Evolutionary conservation across 2,329 filamentous ascomycete species (phyloP).

Genomic region (Claviceps pusilla): DNA sequence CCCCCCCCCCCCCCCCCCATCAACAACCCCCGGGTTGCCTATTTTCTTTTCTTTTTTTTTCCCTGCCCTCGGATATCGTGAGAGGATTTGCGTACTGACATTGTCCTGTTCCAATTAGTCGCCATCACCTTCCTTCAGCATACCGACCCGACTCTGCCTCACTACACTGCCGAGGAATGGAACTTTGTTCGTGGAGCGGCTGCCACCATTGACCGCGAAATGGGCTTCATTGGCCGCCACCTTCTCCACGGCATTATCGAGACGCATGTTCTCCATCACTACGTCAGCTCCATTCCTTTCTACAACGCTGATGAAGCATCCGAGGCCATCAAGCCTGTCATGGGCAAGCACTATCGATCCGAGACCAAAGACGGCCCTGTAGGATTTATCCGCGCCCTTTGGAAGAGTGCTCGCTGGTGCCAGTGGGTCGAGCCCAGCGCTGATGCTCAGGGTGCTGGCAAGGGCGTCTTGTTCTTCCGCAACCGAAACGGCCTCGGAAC

Average conservation of each 20-base stretch:
- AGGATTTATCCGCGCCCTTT: constrained; percentile 77
- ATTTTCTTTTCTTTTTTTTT: too few species aligned
- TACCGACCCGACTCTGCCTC: constrained; percentile 84
- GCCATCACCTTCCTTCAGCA: constrained; percentile 96
- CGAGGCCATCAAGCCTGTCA: constrained; percentile 85
- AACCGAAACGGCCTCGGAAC: constrained; percentile 80
- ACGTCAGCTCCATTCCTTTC: constrained; percentile 89
- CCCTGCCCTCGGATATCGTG: too few species aligned
- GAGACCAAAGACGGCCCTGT: constrained; percentile 60
- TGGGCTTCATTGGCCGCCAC: constrained; percentile 83
- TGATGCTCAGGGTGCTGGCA: constrained; percentile 63
- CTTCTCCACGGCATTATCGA: constrained; percentile 93
- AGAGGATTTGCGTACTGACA: not conserved
- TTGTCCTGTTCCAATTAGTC: constrained; percentile 40
- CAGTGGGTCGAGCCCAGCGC: constrained; percentile 94
- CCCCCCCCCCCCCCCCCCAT: not conserved
- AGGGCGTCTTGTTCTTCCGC: constrained; percentile 84
- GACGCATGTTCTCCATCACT: constrained; percentile 96
- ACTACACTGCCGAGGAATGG: constrained; percentile 79
- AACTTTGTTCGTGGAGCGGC: constrained; percentile 87
- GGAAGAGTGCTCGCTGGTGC: constrained; percentile 68
- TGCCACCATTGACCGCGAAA: constrained; percentile 92
- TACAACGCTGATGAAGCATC: constrained; percentile 91
- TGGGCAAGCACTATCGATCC: constrained; percentile 88
- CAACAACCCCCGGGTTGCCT: too few species aligned